Evolutionary conservation across 1,284 basidiomycete species (phyloP), one percentile per base, ranked within the genome.

Genomic region (Cutaneotrichosporon cavernicola): DNA sequence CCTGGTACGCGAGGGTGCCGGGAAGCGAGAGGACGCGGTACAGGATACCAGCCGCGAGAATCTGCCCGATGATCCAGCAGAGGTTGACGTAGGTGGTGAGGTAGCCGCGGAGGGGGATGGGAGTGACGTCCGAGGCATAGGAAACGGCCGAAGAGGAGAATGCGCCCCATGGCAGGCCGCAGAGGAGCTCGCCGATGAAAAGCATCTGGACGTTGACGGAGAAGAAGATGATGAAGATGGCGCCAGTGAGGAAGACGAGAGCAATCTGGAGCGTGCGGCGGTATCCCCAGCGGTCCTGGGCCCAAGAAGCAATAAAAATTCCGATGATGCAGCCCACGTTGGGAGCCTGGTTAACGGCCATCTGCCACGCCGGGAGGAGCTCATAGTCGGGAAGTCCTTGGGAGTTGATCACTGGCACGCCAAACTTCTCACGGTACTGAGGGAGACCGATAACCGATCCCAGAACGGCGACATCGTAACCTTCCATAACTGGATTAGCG

Each of bases 41-140:
- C 51, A 81, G 70, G n/a, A 66, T 61, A n/a, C 62, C 65, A 9
- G 62, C 62, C 22, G 56, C 65, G 47, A 66, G 34, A 14, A 66
- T 55, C 58, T 73, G 72, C 11, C 81, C 81, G 34, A 81, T 72
- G 34, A 80, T 83, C 83, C 83, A 84, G 73, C 83, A 84, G 32
- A 83, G 71, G 74, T 83, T 83, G 69, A 84, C 81, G 59, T 70
- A 73, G 22, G 71, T 71, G 11, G 73, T 75, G 13, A 71, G 62
- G 59, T 72, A 72, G 32, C 68, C 67, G 56, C 73, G 70, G 18
- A 73, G 66, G 16, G 63, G 60, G 13, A 71, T 59, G 2, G 83
- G 83, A 47, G 78, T 80, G 22, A 84, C 79, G 57, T 85, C 84
- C 18, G 80, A 77, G 13, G 84, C 84, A 68, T 83, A 85, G 1